Base-by-base conservation (phyloP, 441 rosid genomes). In the Adansonia rubrostipa region DNA sequence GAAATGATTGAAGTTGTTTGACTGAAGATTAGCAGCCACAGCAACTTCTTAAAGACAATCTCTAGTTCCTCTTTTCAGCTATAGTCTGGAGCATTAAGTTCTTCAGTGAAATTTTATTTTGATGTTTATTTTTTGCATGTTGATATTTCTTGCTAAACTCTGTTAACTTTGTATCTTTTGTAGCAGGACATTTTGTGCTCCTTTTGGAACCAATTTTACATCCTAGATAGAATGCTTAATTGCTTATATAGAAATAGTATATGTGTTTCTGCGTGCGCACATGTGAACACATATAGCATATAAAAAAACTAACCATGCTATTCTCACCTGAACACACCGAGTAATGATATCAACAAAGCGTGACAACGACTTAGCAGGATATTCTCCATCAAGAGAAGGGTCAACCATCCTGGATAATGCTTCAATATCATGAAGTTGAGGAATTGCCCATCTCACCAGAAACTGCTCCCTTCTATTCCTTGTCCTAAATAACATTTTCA, bases 371-470 rank as follows among this genome's bases (percentile, higher is more conserved):
- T 96, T 97, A 77, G 94, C 91, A 44, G 97, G 90, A 78, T 93
- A 93, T 36, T 89, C 84, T 82, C 98, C 91, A 17, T 85, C 81
- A 6, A 96, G 95, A 74, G 90, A 88, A 79, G 98, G 94, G 83
- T 97, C 99, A 66, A 94, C 99, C 99, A 97, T 97, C 79, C 90
- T 89, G 14, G 93, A 87, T 79, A 97, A 83, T 66, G 97, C 94
- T 83, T 94, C 88, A 2, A 96, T 94, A 84, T 96, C 99, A 36
- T 96, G 98, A 67, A 94, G 96, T 81, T 91, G 99, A 1, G 97
- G 95, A 64, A 93, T 85, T 6, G 98, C 99, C 99, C 99, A 97
- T 84, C 97, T 90, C 75, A 97, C 99, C 51, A 97, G 86, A 82
- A 87, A 94, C 79, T 94, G 98, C 80, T 94, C 99, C 9, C 87